A percentile compares a stretch with the other conserved stretches of the same genome.
Evolutionary conservation across 192 early-diverging fungal species (phyloP).

Genomic region (Coemansia sp.): DNA sequence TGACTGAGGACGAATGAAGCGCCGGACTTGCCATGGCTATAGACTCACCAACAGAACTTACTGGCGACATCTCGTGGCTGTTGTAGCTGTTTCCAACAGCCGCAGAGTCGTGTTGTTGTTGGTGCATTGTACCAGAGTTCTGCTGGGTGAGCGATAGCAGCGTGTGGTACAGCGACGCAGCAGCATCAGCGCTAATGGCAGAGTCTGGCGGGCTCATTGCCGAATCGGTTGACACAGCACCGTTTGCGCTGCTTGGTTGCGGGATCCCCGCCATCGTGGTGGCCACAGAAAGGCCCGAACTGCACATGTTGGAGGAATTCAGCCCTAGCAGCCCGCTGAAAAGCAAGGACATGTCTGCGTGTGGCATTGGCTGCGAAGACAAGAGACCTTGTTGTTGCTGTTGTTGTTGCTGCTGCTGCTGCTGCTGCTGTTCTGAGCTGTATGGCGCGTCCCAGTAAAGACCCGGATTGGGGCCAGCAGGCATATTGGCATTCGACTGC

Average conservation of each 20-base stretch:
- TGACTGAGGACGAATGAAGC: neutral
- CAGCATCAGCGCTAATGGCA: constrained; percentile 12
- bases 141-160: constrained; percentile 26
- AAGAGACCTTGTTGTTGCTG: neutral
- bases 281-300: neutral
- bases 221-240: neutral
- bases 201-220: constrained; percentile 7
- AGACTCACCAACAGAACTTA: constrained; percentile 9
- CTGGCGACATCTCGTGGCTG: constrained; percentile 13
- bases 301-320: constrained; percentile 4
- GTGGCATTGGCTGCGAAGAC: constrained; percentile 5
- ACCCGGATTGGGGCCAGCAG: neutral
- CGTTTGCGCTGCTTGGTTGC: neutral
- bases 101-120: neutral
- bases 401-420: constrained; percentile 8
- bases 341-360: constrained; percentile 21
- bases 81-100: neutral
- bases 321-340: constrained; percentile 31
- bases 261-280: neutral
- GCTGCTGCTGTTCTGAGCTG: constrained; percentile 1
- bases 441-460: constrained; percentile 15
- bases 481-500: neutral
- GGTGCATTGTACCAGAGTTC: neutral
- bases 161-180: constrained; percentile 31
- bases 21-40: neutral